Evolutionary conservation across 306 rosid genomes (phyloP).

Genomic region (Fragaria ananassa): DNA sequence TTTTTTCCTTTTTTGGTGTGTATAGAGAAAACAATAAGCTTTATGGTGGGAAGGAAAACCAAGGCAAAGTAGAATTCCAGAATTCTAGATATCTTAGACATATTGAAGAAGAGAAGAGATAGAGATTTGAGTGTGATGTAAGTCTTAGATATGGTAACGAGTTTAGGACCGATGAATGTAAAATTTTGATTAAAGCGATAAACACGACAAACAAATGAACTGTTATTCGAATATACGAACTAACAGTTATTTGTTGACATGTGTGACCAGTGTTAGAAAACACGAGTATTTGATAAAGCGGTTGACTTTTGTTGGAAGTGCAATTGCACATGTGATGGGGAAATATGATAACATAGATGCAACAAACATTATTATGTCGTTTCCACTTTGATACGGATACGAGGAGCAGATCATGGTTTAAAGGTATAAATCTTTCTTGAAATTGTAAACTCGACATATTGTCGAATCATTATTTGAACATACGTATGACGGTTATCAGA

Average conservation of each 20-base stretch:
- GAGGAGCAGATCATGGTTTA: not conserved
- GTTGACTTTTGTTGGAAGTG: not conserved
- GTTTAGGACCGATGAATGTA: not conserved
- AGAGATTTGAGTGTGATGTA: not conserved
- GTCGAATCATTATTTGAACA: not conserved
- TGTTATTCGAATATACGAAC: not conserved
- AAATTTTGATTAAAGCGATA: not conserved
- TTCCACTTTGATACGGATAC: not conserved
- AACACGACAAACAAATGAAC: not conserved
- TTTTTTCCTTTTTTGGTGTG: not conserved
- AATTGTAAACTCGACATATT: not conserved
- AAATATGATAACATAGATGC: no score
- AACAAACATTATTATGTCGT: not conserved
- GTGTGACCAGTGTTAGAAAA: not conserved
- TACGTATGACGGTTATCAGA: not conserved
- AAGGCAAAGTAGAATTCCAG: not conserved
- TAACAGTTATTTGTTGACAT: not conserved
- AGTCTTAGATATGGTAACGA: not conserved
- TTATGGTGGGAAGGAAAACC: not conserved
- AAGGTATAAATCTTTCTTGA: not conserved
- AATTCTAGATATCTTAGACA: not conserved
- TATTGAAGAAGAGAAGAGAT: not conserved
- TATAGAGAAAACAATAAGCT: not conserved
- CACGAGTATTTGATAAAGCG: not conserved
- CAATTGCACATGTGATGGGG: not conserved